Conservation (phyloP, 768 basidiomycete species). For the Paxillus ammoniavirescens region DNA sequence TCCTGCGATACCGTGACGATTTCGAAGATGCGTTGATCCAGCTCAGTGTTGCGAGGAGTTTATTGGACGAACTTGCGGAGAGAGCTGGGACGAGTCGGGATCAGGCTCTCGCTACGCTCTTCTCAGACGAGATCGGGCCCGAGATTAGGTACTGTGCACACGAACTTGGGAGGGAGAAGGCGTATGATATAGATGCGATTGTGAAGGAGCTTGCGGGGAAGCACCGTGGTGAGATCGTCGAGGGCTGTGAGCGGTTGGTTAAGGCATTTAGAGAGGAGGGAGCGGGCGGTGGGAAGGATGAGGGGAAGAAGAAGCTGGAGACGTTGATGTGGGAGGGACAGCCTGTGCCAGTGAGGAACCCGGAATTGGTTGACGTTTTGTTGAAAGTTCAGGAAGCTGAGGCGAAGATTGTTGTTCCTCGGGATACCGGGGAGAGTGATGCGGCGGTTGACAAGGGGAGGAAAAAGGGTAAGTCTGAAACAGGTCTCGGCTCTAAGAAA, state of each 20-base stretch:
- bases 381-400: slow-evolving; percentile 81
- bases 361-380: slow-evolving; percentile 87
- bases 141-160: slow-evolving; percentile 93
- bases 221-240: slow-evolving; percentile 60
- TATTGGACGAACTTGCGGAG: slow-evolving; percentile 67
- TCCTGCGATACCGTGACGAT: slow-evolving; percentile 72
- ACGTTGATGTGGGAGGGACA: slow-evolving; percentile 77
- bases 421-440: slow-evolving; percentile 24
- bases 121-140: slow-evolving; percentile 85
- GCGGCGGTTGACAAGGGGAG: slow-evolving; percentile 26
- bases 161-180: slow-evolving; percentile 71
- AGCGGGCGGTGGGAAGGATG: slow-evolving; percentile 32
- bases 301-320: slow-evolving; percentile 53
- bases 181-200: slow-evolving; percentile 81
- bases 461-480: slow-evolving; percentile 37
- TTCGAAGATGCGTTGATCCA: slow-evolving; percentile 75
- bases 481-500: slow-evolving; percentile 54
- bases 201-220: slow-evolving; percentile 59
- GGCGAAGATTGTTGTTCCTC: slow-evolving; percentile 46
- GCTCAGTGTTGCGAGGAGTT: slow-evolving; percentile 70
- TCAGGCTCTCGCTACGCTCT: slow-evolving; percentile 82
- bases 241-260: slow-evolving; percentile 57
- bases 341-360: slow-evolving; percentile 82
- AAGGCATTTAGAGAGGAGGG: slow-evolving; percentile 48
- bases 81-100: slow-evolving; percentile 72